Conservation (phyloP, 73 alveolate genomes). For the Paramecium biaurelia region DNA sequence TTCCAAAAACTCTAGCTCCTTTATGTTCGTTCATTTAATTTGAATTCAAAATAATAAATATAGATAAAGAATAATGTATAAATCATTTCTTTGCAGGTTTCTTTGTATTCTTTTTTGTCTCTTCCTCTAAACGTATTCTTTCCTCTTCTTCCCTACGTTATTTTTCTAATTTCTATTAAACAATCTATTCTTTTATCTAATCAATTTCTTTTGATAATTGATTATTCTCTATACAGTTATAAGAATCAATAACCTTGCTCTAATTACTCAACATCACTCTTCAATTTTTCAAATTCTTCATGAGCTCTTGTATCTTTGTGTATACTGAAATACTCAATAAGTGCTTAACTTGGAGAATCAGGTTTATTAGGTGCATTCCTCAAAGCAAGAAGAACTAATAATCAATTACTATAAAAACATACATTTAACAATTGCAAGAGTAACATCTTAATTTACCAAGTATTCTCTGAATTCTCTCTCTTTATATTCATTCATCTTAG, state of each 20-base stretch:
- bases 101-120: constrained; percentile 9
- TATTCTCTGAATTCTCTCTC: constrained; percentile 42
- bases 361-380: constrained; percentile 19
- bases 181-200: neutral
- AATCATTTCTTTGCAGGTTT: constrained; percentile 25
- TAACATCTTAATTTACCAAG: neutral
- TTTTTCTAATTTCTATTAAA: neutral
- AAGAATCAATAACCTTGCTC: neutral
- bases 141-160: constrained; percentile 24
- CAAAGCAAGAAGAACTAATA: neutral
- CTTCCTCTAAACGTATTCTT: neutral
- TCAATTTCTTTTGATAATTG: neutral
- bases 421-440: constrained; percentile 32
- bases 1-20: neutral
- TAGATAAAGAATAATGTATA: neutral
- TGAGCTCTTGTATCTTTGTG: constrained; percentile 4
- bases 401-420: neutral
- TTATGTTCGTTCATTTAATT: neutral
- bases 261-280: neutral
- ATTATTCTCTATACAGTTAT: neutral
- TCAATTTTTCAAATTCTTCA: neutral
- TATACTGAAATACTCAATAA: neutral
- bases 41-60: neutral
- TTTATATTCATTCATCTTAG: constrained; percentile 11
- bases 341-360: constrained; percentile 9